Evolutionary conservation across 1,284 basidiomycete species (phyloP), one percentile per base, ranked within the genome.

Genomic region (Neotropicomus parvogracilis): DNA sequence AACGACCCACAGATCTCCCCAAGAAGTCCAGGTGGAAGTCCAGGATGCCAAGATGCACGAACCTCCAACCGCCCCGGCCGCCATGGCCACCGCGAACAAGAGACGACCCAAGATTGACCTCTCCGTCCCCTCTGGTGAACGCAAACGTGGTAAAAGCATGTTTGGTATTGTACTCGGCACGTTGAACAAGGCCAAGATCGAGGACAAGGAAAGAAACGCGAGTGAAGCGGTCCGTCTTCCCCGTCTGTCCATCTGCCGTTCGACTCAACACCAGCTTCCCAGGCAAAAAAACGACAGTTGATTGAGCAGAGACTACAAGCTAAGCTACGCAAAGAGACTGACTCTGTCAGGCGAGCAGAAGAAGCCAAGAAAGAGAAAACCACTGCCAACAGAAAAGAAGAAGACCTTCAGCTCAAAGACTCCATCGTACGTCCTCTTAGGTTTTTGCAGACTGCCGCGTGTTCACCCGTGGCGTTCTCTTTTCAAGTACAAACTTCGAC

Each of bases 71-170:
- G 54, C 58, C 13, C 64, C 67, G 14, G 59, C 65, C 20, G 59
- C 60, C 44, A 69, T 59, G 63, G 56, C 55, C 40, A 53, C 49
- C 45, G 29, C 53, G 13, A 65, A 64, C 65, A 80, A 75, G 71
- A 83, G 77, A 68, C 80, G 86, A 51, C 85, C 86, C 52, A 79
- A 83, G 58, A 72, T 88, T 54, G 83, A 88, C 64, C 70, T 88
- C 55, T 75, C 70, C 54, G 70, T 73, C 28, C 69, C 69, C 44
- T 55, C 67, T 51, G 67, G 75, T 58, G 83, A 86, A 66, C 78
- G 84, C 59, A 88, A 85, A 70, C 83, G 85, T 59, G 86, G 87
- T 66, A 88, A 85, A 77, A 81, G 78, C 70, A 86, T 88, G 81
- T 87, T 90, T 71, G 86, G 86, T 57, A 73, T 89, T 58, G 71